Percentiles rank a stretch among this genome's conserved stretches.
phyloP scores from a whole-genome alignment of 78 protist genomes.

The Guillardia theta region DNA sequence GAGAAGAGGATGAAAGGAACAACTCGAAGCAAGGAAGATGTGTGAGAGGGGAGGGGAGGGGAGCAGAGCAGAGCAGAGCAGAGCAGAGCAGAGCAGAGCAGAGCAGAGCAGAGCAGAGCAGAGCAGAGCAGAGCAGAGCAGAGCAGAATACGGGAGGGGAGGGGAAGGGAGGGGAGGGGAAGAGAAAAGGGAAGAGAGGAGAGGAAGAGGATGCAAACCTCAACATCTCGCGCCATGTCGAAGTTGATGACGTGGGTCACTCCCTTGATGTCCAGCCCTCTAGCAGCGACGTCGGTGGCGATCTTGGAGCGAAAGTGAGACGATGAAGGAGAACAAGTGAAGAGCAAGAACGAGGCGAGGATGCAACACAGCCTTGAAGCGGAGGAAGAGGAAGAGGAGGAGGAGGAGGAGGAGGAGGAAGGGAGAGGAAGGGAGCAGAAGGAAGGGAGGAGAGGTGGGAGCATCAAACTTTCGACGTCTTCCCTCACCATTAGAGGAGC shows the following conservation, averaged over 20 bases:
- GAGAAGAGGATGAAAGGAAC: not conserved
- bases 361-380: too few species aligned
- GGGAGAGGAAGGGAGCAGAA: not conserved
- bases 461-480: too few species aligned
- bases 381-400: not conserved
- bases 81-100: not conserved
- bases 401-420: not conserved
- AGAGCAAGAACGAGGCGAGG: too few species aligned
- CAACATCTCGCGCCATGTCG: slow-evolving; percentile 53
- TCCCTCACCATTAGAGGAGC: slow-evolving; percentile 15
- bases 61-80: not conserved
- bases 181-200: not conserved
- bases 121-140: not conserved
- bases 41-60: not conserved
- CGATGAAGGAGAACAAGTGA: not conserved
- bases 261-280: slow-evolving; percentile 85
- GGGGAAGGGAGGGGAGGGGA: not conserved
- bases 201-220: not conserved
- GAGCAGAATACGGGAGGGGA: not conserved
- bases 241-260: slow-evolving; percentile 55
- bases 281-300: slow-evolving; percentile 94
- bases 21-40: not conserved
- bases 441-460: not conserved
- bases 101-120: not conserved
- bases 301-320: not conserved